Evolutionary conservation across 2,329 filamentous ascomycete genomes (phyloP), one percentile per base, ranked within the genome.

Genomic region (Hymenoscyphus infarciens): DNA sequence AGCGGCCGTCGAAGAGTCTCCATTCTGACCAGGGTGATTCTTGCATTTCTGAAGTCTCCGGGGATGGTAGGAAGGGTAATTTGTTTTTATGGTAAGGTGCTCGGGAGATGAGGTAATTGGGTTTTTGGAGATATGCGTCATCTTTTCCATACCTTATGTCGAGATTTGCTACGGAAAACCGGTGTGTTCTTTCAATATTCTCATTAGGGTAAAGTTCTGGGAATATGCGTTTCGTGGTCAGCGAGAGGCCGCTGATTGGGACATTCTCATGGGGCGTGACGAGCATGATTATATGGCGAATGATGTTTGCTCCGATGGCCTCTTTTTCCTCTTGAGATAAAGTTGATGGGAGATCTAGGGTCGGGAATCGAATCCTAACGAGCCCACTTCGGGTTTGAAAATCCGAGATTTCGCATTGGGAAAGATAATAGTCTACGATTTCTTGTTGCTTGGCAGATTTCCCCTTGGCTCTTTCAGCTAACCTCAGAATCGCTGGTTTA

Each of bases 401-500:
- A 25, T 57, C 39, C 4, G 35, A 75, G 15, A 84, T 74, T 1
- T 75, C 72, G 52, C 80, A 78, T 38, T 76, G 73, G 16, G 75
- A 61, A n/a, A 92, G 78, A 6, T 89, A 76, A 7, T 78, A 71
- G 22, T 84, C 76, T 0, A 86, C 87, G 62, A 84, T 77, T 1
- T 77, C 75, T 39, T 84, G 83, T 57, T 83, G 77, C 1, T 73
- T 68, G 2, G 75, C 69, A 0, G 78, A 76, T 6, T 78, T 80
- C 13, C 68, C 69, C 55, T 81, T 78, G 33, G 84, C 82, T 35
- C 80, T 80, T 16, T 78, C 72, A 0, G 88, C 80, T 58, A 96
- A 76, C 0, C 77, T 75, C 1, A 94, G 75, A 5, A 97, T 80
- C 0, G 85, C 80, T 0, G 82, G 77, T 61, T 87, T 86, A 64